Base-by-base conservation (phyloP, 345 rosid genomes). In the Gynandropsis gynandra region DNA sequence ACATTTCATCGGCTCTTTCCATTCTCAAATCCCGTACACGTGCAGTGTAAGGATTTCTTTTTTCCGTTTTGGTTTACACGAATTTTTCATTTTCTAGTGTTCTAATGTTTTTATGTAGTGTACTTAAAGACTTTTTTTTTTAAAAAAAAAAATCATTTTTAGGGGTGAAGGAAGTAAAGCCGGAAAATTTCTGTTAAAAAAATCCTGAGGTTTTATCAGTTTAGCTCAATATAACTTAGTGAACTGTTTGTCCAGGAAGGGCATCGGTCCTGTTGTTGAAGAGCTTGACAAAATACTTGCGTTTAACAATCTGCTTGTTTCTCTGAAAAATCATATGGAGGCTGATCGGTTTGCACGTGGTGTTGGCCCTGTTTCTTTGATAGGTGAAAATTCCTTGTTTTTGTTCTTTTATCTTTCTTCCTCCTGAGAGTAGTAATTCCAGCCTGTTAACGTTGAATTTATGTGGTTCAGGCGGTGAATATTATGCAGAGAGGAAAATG, bases 401-500 rank as follows among this genome's bases (percentile, higher is more conserved):
- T 34, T 29, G n/a, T n/a, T n/a, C 17, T 39, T 47, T 68, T n/a
- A n/a, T 34, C 47, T 43, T 42, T 35, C 24, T 47, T 20, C 19
- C 29, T 5, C 29, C 2, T 24, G 29, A 24, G 56, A 34, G 10
- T 47, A 21, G 31, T 13, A 34, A 41, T 24, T 42, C 42, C 33
- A 42, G 49, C 32, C 15, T 56, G 37, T 36, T 16, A 51, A 45
- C 66, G 39, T 56, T 61, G 33, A 37, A 13, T 48, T 42, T 68
- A 6, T 52, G 18, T 72, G 69, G 51, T 63, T 55, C 53, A 92
- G 98, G 97, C 52, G 98, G 92, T 52, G 88, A 79, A 19, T 82
- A 80, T 68, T 89, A 80, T 54, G 71, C 43, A 43, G 97, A 93
- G 69, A 77, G 87, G 76, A 79, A 80, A 72, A 88, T 76, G 73